A percentile compares a stretch with the other conserved stretches of the same genome.
Evolutionary conservation across 225 moss, liverwort and hornwort species (phyloP).

Genomic region (Polytrichum commune): DNA sequence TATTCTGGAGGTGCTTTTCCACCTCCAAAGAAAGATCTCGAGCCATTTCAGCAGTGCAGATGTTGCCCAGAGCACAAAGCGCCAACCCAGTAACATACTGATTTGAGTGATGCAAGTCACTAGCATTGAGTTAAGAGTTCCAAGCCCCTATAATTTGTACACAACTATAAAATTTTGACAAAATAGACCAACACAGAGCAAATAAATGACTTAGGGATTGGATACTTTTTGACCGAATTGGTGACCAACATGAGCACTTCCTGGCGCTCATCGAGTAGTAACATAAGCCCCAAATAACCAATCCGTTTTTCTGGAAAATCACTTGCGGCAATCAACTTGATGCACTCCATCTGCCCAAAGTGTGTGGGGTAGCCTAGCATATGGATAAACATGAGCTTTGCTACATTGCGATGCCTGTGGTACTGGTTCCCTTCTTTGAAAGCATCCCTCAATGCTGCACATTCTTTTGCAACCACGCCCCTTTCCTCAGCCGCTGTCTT

Average conservation of each 20-base stretch:
- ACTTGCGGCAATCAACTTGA: constrained; percentile 55
- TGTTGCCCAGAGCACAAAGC: constrained; percentile 88
- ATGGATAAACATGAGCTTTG: constrained; percentile 72
- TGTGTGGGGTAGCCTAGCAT: constrained; percentile 72
- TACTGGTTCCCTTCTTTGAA: constrained; percentile 48
- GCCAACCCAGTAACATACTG: constrained; percentile 90
- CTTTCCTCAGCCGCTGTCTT: constrained; percentile 67
- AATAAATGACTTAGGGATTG: constrained; percentile 9
- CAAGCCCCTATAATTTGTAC: neutral
- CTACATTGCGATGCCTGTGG: constrained; percentile 62
- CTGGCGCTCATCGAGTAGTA: constrained; percentile 70
- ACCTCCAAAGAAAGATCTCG: constrained; percentile 83
- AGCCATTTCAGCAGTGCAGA: constrained; percentile 91
- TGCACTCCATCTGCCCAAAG: constrained; percentile 71
- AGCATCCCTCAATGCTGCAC: constrained; percentile 47
- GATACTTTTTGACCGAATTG: constrained; percentile 63
- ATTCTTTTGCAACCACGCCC: constrained; percentile 53
- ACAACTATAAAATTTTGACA: neutral
- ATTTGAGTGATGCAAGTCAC: constrained; percentile 86
- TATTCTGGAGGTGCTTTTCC: constrained; percentile 68
- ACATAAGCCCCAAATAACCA: constrained; percentile 67
- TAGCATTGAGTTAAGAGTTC: constrained; percentile 58
- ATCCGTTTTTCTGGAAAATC: constrained; percentile 62
- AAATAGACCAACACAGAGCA: neutral
- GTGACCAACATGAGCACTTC: constrained; percentile 66